Base-by-base conservation (phyloP, 768 basidiomycete species). In the Agrocybe praecox region DNA sequence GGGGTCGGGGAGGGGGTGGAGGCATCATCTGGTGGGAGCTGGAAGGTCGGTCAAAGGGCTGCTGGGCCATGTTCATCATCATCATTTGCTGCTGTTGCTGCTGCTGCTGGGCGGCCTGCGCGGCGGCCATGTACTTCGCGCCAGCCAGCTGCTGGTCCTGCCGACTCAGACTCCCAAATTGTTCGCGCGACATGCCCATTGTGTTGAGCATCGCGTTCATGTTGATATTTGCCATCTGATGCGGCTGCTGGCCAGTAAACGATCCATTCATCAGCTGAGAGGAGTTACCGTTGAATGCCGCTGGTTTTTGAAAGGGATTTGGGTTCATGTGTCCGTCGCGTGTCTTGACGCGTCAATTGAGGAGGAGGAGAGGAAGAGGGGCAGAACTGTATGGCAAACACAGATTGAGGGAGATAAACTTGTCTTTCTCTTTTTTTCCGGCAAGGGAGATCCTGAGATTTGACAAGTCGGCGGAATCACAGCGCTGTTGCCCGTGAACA, bases 11-110 rank as follows among this genome's bases (percentile, higher is more conserved):
- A 5, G 67, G 67, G 24, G 69, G 70, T 22, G 72, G 72, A 18
- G 69, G 70, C 66, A 72, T 67, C 69, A 72, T 72, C 48, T 64
- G 64, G 53, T 71, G 68, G 2, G 65, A 65, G 43, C 62, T 64
- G 8, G 66, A 63, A 11, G 67, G 67, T 9, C 65, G 62, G 46
- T 68, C 63, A 32, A 62, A 63, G 15, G 26, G 9, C 36, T 52
- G 44, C 29, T 46, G 52, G 14, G 24, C 24, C 49, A 50, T 61
- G 46, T 34, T 54, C 55, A 59, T 55, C 24, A 40, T 22, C 19
- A 43, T 8, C 49, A 55, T 49, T 12, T 46, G 26, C 12, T 60
- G 60, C 18, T 49, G 52, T 12, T 46, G 26, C 12, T 60, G 60
- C 18, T 49, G 52, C 26, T 29, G 26, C 5, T 9, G 4, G 26